Base-by-base conservation (phyloP, 164 flowering plant genomes). In the Macadamia tetraphylla region DNA sequence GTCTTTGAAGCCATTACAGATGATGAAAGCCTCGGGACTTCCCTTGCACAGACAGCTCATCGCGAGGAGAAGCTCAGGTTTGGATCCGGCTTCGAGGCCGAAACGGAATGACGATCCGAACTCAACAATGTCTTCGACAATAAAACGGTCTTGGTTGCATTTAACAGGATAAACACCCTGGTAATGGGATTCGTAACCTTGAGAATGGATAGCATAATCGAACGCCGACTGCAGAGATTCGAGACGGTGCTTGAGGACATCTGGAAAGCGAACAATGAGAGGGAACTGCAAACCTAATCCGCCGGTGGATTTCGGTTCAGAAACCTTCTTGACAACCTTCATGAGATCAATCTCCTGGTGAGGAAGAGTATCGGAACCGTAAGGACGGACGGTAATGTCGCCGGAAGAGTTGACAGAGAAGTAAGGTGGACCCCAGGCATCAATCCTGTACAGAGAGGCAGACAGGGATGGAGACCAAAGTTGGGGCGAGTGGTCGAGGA, bases 91-190 rank as follows among this genome's bases (percentile, higher is more conserved):
- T 65, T 95, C 99, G n/a, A 95, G 78, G 23, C 98, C 98, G 75
- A 95, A 95, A 63, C 95, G 80, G 69, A 81, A 87, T 0, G 82
- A 48, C 1, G 81, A 66, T 3, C 98, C 99, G 66, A 91, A 95
- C 66, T 73, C 77, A 9, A 95, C 99, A 7, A 95, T 85, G 69
- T 95, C 99, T 57, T 95, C 99, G 7, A 95, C 97, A 23, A 95
- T 81, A 60, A 82, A 95, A 69, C 90, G 75, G 68, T 95, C 97
- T 78, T 95, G 99, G 69, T 92, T 92, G 75, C 99, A 92, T 75
- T 95, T 95, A 61, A 95, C 98, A 0, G 99, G 99, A 62, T 87
- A 95, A 23, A 95, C 98, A 6, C 99, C 99, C 70, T 92, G 98
- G 85, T 95, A 95, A 74, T 88, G 98, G 17, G 94, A 77, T 14